Conservation (phyloP, 2,329 filamentous ascomycete genomes). For the Thermoascus crustaceus region DNA sequence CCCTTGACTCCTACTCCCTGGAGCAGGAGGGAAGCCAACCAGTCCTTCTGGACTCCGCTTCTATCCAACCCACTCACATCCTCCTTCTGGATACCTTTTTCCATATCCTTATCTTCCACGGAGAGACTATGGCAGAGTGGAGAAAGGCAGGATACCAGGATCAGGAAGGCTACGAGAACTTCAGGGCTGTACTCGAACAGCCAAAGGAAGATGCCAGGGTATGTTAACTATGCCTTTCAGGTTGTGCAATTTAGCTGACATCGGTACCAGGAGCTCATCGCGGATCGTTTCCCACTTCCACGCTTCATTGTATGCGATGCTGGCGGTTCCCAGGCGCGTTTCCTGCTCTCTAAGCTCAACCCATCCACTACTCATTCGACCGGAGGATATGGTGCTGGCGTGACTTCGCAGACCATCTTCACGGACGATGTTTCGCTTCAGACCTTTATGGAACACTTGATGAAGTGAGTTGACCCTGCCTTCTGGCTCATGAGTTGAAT, state of each 20-base stretch:
- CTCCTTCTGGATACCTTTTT: slow-evolving; percentile 97
- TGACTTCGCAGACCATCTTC: slow-evolving; percentile 94
- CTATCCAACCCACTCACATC: slow-evolving; percentile 89
- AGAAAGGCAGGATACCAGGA: slow-evolving; percentile 96
- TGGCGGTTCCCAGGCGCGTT: slow-evolving; percentile 95
- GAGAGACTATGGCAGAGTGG: slow-evolving; percentile 97
- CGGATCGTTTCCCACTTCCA: slow-evolving; percentile 94
- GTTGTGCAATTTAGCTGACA: slow-evolving; percentile 2
- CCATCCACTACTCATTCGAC: slow-evolving; percentile 95
- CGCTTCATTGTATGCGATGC: slow-evolving; percentile 98
- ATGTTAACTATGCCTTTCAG: slow-evolving; percentile 30
- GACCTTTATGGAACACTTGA: slow-evolving; percentile 98
- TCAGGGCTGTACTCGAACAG: slow-evolving; percentile 75
- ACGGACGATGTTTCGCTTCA: slow-evolving; percentile 97
- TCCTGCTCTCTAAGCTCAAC: slow-evolving; percentile 93
- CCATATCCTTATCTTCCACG: slow-evolving; percentile 98
- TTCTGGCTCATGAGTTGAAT: not conserved
- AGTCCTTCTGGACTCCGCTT: slow-evolving; percentile 91
- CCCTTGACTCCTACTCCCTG: slow-evolving; percentile 92
- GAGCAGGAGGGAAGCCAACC: slow-evolving; percentile 89
- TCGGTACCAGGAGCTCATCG: slow-evolving; percentile 69
- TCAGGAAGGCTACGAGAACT: slow-evolving; percentile 97
- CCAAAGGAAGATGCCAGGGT: slow-evolving; percentile 95
- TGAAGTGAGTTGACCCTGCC: slow-evolving; percentile 70
- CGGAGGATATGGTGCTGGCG: slow-evolving; percentile 80